Evolutionary conservation across 768 basidiomycete species (phyloP), one percentile per base, ranked within the genome.

Genomic region (Stropharia rugosoannulata): DNA sequence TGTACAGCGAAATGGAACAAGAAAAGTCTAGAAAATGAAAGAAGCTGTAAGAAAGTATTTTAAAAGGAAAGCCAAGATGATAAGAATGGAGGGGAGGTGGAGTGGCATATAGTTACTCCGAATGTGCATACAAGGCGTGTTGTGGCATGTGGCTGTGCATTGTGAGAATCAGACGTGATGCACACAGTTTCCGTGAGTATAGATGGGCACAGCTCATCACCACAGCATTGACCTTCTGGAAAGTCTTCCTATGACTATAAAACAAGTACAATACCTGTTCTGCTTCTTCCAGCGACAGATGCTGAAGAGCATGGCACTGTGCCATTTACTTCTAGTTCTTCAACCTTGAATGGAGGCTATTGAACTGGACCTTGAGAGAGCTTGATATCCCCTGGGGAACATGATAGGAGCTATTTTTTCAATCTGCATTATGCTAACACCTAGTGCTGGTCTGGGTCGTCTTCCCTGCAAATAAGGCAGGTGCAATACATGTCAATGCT

Each of bases 391-490:
- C 37, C 19, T 7, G 7, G 27, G 7, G 7, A 35, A 54, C 5
- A n/a, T 27, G 13, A 35, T 58, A 8, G 52, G 57, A 6, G 52
- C 52, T 2, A 54, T 58, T 16, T 38, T 27, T 11, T 18, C 4
- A 49, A 42, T 19, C 32, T 35, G 11, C 25, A 18, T 5, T 6
- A 43, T 15, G 47, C 41, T 6, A 29, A 54, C 19, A 19, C 13
- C 2, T 44, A 49, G 12, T 36, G 48, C 13, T 29, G 42, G 9
- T 54, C 13, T 58, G 57, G 57, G 10, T 58, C 15, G 40, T 58
- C 7, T 46, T 15, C 18, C 46, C 39, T 16, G 57, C 52, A 3
- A 27, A 40, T 3, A 39, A 12, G 19, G 57, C 52, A n/a, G 57
- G 57, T 10, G 19, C 46, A 19, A 29, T 54, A 9, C 57, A 47